Percentiles rank a stretch among this genome's conserved stretches.
phyloP scores from a whole-genome alignment of 805 yeast species.

The Barnettozyma sp. region DNA sequence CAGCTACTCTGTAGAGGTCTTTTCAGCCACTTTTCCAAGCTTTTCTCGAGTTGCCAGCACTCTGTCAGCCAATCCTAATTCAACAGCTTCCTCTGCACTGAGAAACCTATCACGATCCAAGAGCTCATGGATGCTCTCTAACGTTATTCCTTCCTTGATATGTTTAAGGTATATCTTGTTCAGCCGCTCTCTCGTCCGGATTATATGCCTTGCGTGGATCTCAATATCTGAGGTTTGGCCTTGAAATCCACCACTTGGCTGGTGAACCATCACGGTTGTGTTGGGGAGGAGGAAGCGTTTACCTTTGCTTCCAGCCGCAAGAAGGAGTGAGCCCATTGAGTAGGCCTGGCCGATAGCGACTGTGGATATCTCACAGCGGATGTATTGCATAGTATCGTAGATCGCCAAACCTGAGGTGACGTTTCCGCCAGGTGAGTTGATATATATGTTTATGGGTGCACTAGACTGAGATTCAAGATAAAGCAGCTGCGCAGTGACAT shows the following conservation, averaged over 20 bases:
- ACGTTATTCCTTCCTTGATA: constrained; percentile 17
- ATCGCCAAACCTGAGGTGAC: constrained; percentile 30
- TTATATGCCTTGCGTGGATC: constrained; percentile 29
- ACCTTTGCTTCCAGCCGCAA: constrained; percentile 27
- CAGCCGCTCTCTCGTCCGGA: constrained; percentile 25
- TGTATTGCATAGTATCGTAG: constrained; percentile 31
- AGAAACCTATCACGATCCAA: constrained; percentile 24
- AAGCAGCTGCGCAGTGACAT: constrained; percentile 24
- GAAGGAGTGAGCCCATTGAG: constrained; percentile 29
- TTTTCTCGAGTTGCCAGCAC: constrained; percentile 20
- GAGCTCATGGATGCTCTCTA: constrained; percentile 16
- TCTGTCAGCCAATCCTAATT: constrained; percentile 28
- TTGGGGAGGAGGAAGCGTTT: constrained; percentile 27
- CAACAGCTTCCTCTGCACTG: constrained; percentile 26
- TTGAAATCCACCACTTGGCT: constrained; percentile 27
- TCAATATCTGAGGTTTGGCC: constrained; percentile 30
- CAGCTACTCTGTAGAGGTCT: not conserved
- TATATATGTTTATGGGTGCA: constrained; percentile 22
- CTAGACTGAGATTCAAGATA: constrained; percentile 15
- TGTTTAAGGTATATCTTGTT: constrained; percentile 25
- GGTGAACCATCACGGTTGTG: constrained; percentile 30
- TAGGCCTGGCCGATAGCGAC: constrained; percentile 31
- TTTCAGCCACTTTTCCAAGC: not conserved
- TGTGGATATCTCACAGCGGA: constrained; percentile 27
- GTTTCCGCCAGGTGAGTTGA: constrained; percentile 30